Percentiles rank a stretch among this genome's conserved stretches.
Conservation (phyloP, 169 alveolate genomes). For the Sarcocystis neurona region DNA sequence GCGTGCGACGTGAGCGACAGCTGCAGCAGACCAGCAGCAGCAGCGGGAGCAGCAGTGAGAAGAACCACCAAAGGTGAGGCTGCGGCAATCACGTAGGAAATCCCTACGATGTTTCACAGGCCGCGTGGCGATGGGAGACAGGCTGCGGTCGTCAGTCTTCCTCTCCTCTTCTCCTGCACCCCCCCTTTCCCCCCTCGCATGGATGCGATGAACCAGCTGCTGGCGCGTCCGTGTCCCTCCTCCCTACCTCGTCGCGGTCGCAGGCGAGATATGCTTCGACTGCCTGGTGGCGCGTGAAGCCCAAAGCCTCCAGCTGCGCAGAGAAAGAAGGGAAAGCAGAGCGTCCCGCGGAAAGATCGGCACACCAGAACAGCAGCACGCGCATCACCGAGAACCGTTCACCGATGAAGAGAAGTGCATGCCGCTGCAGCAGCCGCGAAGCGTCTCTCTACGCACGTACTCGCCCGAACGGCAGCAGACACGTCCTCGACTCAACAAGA, state of each 20-base stretch:
- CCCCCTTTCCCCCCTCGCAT: neutral
- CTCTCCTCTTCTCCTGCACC: constrained; percentile 3
- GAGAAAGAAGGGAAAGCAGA: neutral
- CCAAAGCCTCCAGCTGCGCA: constrained; percentile 83
- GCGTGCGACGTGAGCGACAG: too few relatives aligned
- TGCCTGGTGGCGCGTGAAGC: constrained; percentile 92
- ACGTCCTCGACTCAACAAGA: too few relatives aligned
- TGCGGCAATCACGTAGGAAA: too few relatives aligned
- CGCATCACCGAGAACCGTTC: neutral
- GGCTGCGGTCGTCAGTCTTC: neutral
- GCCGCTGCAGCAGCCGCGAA: too few relatives aligned
- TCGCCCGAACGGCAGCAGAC: too few relatives aligned
- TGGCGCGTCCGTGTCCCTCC: neutral
- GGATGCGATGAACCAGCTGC: neutral
- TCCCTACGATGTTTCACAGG: constrained; percentile 14
- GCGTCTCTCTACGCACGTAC: too few relatives aligned
- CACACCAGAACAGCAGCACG: neutral
- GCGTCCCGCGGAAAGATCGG: too few relatives aligned
- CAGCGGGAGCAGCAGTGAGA: neutral
- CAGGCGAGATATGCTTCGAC: constrained; percentile 96
- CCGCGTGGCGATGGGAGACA: neutral
- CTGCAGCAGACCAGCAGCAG: neutral
- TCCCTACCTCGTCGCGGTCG: constrained; percentile 91
- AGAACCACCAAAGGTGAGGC: too few relatives aligned
- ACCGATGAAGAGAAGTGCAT: neutral